Base-by-base conservation (phyloP, 352 stramenopile genomes). In the Pythium grandisporangium region DNA sequence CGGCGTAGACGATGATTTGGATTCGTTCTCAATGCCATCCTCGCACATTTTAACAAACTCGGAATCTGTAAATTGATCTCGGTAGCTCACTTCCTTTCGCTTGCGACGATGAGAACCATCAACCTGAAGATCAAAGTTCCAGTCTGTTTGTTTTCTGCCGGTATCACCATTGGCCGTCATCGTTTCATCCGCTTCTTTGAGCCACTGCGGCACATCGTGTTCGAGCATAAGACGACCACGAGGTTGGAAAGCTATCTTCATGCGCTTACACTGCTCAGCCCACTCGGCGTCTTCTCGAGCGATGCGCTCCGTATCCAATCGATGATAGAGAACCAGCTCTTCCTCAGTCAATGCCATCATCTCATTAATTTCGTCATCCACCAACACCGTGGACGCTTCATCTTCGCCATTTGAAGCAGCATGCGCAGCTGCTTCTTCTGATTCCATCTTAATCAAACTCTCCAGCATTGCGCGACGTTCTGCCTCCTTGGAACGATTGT, bases 271-370 rank as follows among this genome's bases (percentile, higher is more conserved):
- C 34, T 83, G 63, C 4, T 83, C 74, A 3, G 49, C 55, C 66
- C 72, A 93, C 39, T 88, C 74, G 8, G 61, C 63, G 21, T 67
- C 60, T 55, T 90, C 76, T 6, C 73, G 72, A 10, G 56, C 45
- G 14, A 70, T 58, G 13, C 81, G 75, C 35, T 92, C 75, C 3
- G 47, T 51, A 27, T 93, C 81, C 12, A 93, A 27, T 14, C 63
- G 53, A 29, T 93, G 75, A 48, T 93, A 93, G 51, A 91, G 48
- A 19, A 66, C 63, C 19, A 91, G 58, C 38, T 93, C 81, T 37
- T 86, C 79, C 7, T 91, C 78, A 0, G 81, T 93, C 17, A 93
- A 51, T n/a, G 81, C 81, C 81, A 93, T 93, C 70, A 93, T 90
- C 44, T 81, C 76, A 50, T 93, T 93, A 32, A 93, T 84, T 50